Evolutionary conservation across 257 asterid species (phyloP), one percentile per base, ranked within the genome.

Genomic region (Solanum bulbocastanum): DNA sequence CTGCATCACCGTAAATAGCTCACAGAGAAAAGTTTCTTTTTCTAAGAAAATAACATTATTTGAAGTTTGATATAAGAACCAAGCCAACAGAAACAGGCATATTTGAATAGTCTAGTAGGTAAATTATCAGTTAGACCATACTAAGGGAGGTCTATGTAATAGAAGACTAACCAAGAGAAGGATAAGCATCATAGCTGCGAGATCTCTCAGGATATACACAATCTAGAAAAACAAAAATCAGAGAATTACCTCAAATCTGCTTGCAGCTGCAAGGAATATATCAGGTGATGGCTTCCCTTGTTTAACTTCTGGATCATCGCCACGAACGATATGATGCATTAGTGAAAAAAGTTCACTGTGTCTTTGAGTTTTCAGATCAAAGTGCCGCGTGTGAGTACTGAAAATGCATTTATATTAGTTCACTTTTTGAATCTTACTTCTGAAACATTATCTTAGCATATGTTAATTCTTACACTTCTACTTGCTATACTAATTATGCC

Each of bases 251-350:
- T 97, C 98, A 81, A 96, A 97, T 93, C 99, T 92, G 88, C 86
- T 95, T 83, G 98, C 98, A 10, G 98, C 99, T 89, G 96, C 96
- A 90, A 97, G 96, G 91, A 96, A 97, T 82, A 89, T 92, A 87
- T 97, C 99, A 7, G 99, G 99, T 73, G 99, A 94, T 78, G 99
- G 99, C 88, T 97, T 97, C 86, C 99, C 99, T 84, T 93, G 95
- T 92, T 95, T 97, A 69, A 96, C 98, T 92, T 96, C 98, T 44
- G 98, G 99, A 91, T 97, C 99, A 93, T 97, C 99, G 68, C 99
- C 99, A 85, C 89, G 93, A 88, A 96, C 96, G 66, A 96, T 89
- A 88, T 95, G 99, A 93, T 96, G 98, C 99, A 97, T 97, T 88
- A 93, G 90, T 5, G 98, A 92, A 86, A 97, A 96, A 79, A 97